A percentile compares a stretch with the other conserved stretches of the same genome.
phyloP scores from a whole-genome alignment of 163 green algal species.

The Scenedesmus sp. region DNA sequence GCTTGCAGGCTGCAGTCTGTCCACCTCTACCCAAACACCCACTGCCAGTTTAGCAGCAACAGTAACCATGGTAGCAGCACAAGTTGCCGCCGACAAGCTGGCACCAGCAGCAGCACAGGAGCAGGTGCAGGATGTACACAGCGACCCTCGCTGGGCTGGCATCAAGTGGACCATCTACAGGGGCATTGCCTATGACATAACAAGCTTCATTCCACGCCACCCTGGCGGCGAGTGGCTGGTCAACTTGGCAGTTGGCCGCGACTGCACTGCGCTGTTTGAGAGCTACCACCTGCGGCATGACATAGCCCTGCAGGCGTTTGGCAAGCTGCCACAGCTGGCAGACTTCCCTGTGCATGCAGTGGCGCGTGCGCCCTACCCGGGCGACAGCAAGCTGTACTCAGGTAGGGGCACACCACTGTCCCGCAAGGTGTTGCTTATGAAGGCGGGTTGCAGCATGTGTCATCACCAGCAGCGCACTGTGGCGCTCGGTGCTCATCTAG shows the following conservation, averaged over 20 bases:
- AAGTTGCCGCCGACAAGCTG: neutral
- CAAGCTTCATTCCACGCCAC: slow-evolving; percentile 62
- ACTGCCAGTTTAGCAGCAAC: neutral
- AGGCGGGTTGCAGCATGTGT: neutral
- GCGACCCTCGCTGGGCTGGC: slow-evolving; percentile 60
- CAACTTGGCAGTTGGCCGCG: slow-evolving; percentile 80
- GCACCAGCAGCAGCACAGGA: neutral
- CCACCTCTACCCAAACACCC: too few species aligned
- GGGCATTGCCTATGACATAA: slow-evolving; percentile 71
- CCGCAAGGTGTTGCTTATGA: neutral
- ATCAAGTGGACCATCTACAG: slow-evolving; percentile 77
- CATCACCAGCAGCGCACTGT: neutral
- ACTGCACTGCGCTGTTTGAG: slow-evolving; percentile 90
- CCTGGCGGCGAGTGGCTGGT: slow-evolving; percentile 78
- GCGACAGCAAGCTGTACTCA: slow-evolving; percentile 10
- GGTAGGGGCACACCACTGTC: neutral
- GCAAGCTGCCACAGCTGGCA: slow-evolving; percentile 72
- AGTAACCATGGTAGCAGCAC: slow-evolving; percentile 3
- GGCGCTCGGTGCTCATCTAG: too few species aligned
- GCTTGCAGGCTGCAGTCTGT: too few species aligned
- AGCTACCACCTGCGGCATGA: slow-evolving; percentile 86
- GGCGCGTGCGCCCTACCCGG: slow-evolving; percentile 70
- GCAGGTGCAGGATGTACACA: neutral
- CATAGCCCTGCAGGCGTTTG: slow-evolving; percentile 59
- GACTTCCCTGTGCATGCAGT: slow-evolving; percentile 83